A percentile compares a stretch with the other conserved stretches of the same genome.
Conservation (phyloP, 2,329 filamentous ascomycete species). For the Clonostachys sp. region DNA sequence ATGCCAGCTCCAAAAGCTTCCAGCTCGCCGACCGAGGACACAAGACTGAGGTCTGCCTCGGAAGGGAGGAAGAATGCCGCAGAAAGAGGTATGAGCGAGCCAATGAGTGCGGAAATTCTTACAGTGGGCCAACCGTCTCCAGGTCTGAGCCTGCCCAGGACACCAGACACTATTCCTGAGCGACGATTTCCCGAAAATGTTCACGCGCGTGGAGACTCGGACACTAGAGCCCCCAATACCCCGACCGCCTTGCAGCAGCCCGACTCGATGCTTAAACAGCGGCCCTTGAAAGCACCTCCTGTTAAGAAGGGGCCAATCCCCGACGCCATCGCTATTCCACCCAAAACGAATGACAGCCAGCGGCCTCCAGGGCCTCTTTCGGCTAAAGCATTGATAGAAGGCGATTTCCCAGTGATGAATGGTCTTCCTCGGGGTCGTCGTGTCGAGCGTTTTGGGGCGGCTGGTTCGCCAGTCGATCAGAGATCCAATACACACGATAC, state of each 20-base stretch:
- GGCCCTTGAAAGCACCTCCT: too few relatives aligned
- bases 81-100: slow-evolving; percentile 2
- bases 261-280: not conserved
- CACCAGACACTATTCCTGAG: too few relatives aligned
- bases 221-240: slow-evolving; percentile 2
- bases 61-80: not conserved
- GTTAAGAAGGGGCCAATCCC: too few relatives aligned
- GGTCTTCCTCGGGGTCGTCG: slow-evolving; percentile 27
- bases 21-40: not conserved
- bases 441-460: not conserved
- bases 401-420: slow-evolving; percentile 24
- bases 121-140: too few relatives aligned
- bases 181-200: too few relatives aligned
- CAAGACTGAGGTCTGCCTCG: not conserved
- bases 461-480: slow-evolving; percentile 8
- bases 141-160: too few relatives aligned
- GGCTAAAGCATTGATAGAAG: slow-evolving; percentile 15
- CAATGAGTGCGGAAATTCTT: not conserved
- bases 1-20: not conserved
- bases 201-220: slow-evolving; percentile 1
- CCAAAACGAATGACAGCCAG: too few relatives aligned
- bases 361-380: slow-evolving; percentile 13
- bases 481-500: not conserved
- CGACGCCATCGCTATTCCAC: too few relatives aligned
- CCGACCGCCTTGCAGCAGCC: slow-evolving; percentile 3